Conservation (phyloP, 129 eudicot species). For the Flaveria sonorensis region DNA sequence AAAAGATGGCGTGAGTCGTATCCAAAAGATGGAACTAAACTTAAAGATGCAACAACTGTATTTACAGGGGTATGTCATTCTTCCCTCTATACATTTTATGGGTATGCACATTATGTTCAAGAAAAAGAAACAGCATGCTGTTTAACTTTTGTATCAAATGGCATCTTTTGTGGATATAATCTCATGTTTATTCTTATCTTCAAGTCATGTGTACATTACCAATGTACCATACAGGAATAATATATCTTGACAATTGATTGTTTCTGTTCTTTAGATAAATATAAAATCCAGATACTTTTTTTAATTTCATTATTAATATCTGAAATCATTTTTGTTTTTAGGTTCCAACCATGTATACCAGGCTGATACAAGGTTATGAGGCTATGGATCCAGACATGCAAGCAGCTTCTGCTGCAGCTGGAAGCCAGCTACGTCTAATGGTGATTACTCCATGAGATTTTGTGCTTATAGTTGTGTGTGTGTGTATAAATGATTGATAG, state of each 20-base stretch:
- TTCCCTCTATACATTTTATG: not conserved
- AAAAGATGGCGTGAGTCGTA: slow-evolving; percentile 97
- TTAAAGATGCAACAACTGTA: slow-evolving; percentile 75
- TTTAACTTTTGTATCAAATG: slow-evolving; percentile 3
- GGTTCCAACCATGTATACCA: slow-evolving; percentile 97
- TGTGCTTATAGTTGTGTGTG: not conserved
- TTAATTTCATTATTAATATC: slow-evolving; percentile 9
- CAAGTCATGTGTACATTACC: not conserved
- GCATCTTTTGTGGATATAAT: not conserved
- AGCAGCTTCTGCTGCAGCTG: slow-evolving; percentile 73
- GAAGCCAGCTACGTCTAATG: slow-evolving; percentile 88
- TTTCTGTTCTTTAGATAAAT: not conserved
- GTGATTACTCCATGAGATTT: slow-evolving; percentile 45
- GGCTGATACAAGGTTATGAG: slow-evolving; percentile 97
- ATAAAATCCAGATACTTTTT: not conserved
- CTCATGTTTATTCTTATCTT: not conserved
- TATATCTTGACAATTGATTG: slow-evolving; percentile 2
- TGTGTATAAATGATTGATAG: not conserved
- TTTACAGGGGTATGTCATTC: slow-evolving; percentile 78
- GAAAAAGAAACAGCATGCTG: not conserved
- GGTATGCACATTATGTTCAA: not conserved
- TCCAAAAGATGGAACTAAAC: slow-evolving; percentile 65
- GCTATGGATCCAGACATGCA: slow-evolving; percentile 86
- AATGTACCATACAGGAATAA: not conserved
- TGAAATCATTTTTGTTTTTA: slow-evolving; percentile 28